Conservation (phyloP, 2,329 filamentous ascomycete genomes). For the Arthrobotrys pseudoclavata region DNA sequence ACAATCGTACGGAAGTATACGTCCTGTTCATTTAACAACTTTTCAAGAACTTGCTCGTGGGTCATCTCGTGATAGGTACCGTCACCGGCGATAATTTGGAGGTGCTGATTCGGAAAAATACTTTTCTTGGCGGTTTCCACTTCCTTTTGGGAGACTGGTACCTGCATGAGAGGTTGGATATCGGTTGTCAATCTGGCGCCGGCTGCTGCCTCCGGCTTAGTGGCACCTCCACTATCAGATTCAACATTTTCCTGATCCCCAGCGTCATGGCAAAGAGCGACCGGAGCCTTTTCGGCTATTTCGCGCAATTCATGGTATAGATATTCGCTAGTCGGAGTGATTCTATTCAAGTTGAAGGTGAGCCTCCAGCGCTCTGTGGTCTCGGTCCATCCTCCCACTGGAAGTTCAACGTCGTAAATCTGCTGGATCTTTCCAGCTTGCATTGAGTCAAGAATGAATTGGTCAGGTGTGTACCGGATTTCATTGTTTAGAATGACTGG, state of each 20-base stretch:
- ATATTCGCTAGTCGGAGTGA: conserved; percentile 38
- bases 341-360: conserved; percentile 45
- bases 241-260: conserved; percentile 37
- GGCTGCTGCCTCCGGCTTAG: not conserved
- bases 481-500: conserved; percentile 27
- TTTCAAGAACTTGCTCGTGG: conserved; percentile 33
- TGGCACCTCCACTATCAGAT: not conserved
- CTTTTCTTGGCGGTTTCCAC: not conserved
- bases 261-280: not conserved
- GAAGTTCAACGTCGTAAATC: conserved; percentile 37
- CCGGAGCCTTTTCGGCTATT: not conserved
- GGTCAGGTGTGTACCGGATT: conserved; percentile 40
- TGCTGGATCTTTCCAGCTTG: conserved; percentile 49
- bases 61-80: conserved; percentile 34
- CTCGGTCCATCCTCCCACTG: conserved; percentile 35
- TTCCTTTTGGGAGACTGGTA: not conserved
- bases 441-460: conserved; percentile 38
- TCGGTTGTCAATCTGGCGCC: not conserved
- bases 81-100: conserved; percentile 18
- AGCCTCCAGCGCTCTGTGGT: conserved; percentile 36
- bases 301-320: not conserved
- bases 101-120: conserved; percentile 34
- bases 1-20: conserved; percentile 53
- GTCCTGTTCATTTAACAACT: conserved; percentile 50
- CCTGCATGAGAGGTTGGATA: not conserved